Percentiles rank a stretch among this genome's conserved stretches.
Evolutionary conservation across 192 early-diverging fungal genomes (phyloP).

Genomic region (Coemansia sp.): DNA sequence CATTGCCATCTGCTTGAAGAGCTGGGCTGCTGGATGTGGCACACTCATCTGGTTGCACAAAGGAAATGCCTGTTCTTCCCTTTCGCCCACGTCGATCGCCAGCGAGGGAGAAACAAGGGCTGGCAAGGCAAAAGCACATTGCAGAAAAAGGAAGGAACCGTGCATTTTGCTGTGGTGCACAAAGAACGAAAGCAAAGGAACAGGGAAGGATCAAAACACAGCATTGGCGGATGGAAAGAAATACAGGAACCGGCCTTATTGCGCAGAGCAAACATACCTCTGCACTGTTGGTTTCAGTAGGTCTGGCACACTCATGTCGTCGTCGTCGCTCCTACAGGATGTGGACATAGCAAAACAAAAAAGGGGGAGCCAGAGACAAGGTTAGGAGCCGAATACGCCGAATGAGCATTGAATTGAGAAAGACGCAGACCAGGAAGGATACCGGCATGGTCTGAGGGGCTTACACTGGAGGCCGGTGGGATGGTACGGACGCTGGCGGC

Average conservation of each 20-base stretch:
- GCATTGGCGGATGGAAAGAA: too few relatives aligned
- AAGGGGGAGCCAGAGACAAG: not conserved
- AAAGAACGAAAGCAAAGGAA: too few relatives aligned
- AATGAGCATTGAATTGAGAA: not conserved
- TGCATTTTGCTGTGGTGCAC: too few relatives aligned
- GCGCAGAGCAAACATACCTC: constrained; percentile 21
- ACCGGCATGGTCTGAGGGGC: not conserved
- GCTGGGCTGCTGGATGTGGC: too few relatives aligned
- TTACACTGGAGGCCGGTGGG: constrained; percentile 13
- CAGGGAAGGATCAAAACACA: too few relatives aligned
- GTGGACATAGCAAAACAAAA: not conserved
- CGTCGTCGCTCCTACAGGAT: constrained; percentile 2
- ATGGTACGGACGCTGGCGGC: constrained; percentile 2
- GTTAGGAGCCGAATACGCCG: not conserved
- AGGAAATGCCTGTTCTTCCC: too few relatives aligned
- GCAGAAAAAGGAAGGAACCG: too few relatives aligned
- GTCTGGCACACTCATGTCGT: constrained; percentile 29
- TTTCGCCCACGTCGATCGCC: too few relatives aligned
- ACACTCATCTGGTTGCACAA: not conserved
- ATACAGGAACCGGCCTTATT: not conserved
- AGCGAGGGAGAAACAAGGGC: too few relatives aligned
- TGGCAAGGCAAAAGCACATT: too few relatives aligned
- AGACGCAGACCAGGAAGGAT: too few relatives aligned
- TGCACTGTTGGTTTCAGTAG: constrained; percentile 37
- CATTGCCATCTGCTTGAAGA: too few relatives aligned